Base-by-base conservation (phyloP, 768 basidiomycete species). In the Termitomyces eurrhizus region DNA sequence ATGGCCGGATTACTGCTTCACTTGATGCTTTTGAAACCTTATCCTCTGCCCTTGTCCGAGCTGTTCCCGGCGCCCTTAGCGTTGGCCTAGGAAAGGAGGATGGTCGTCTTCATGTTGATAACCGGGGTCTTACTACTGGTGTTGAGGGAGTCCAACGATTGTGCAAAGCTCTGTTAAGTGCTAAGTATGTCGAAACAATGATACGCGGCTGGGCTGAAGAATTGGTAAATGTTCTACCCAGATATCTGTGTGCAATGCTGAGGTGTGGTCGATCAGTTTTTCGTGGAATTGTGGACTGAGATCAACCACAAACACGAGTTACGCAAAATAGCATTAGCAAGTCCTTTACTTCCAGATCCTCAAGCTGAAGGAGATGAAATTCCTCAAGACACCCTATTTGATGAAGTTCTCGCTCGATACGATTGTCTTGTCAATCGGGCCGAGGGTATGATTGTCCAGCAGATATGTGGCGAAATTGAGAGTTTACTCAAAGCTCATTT, bases 11-110 rank as follows among this genome's bases (percentile, higher is more conserved):
- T 70, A 79, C 84, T 1, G 84, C 89, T 9, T 93, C 95, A 9
- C 76, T 98, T 29, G 94, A 98, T 67, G 96, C 95, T 0, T 98
- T 98, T 66, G 97, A 98, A 72, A 90, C 88, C 1, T 78, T 97
- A 6, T 93, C 94, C 1, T 93, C 91, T 35, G 83, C 88, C 0
- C 86, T 99, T 64, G 85, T 95, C 45, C 88, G 93, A 14, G 90
- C 90, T 4, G 95, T 98, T 1, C 97, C 97, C 1, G 97, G 97
- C 18, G 93, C 93, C 0, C 79, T 98, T 44, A 81, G 84, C 21
- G 86, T 86, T 49, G 80, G 78, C 50, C 73, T 85, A n/a, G 76
- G 77, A 35, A 75, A 80, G 60, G 77, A 77, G 54, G 75, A 77
- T 42, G 71, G 72, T 50, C 65, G 69, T 4, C 73, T 75, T 36